Evolutionary conservation across 1,284 basidiomycete genomes (phyloP), one percentile per base, ranked within the genome.

Genomic region (Ganoderma lingzhi): DNA sequence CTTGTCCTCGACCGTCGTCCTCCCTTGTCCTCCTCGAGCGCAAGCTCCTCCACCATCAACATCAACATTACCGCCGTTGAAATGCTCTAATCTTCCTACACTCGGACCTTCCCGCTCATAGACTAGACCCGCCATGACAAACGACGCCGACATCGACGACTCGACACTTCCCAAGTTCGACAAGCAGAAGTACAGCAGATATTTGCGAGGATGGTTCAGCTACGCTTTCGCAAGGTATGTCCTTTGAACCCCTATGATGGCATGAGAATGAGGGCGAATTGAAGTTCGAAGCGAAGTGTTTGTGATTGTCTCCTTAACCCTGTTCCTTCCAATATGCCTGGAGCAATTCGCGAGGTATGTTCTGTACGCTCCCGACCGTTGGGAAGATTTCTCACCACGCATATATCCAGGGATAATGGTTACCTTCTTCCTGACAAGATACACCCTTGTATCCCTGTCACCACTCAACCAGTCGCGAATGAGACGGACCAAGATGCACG

Each of bases 251-350:
- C 30, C 6, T 44, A 6, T 6, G 19, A 14, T 14, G 0, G n/a
- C 10, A 28, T 3, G 12, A 37, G 12, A 17, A 30, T 8, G 39
- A 61, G 6, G 23, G 12, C 28, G 37, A 58, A 44, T 58, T 14
- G 32, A 23, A 15, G 19, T 39, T 23, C n/a, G 42, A 71, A 94
- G 93, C 78, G 93, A 94, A 78, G 93, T 93, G 2, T 95, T 94
- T 74, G 93, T 93, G 23, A 89, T 94, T 44, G 93, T 93, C 6
- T 93, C 91, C 0, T 80, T 94, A 77, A 93, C 91, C 0, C 83
- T 94, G n/a, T 94, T 94, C 75, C 83, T 94, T 1, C 93, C 93
- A 1, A 93, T 95, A 72, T 93, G 91, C 74, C 82, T 95, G 10
- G 93, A 95, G 74, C 93, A 95, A 79, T 94, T 94, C 70, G 93